A percentile compares a stretch with the other conserved stretches of the same genome.
Conservation (phyloP, 495 filamentous ascomycete species). For the Podospora sp. region DNA sequence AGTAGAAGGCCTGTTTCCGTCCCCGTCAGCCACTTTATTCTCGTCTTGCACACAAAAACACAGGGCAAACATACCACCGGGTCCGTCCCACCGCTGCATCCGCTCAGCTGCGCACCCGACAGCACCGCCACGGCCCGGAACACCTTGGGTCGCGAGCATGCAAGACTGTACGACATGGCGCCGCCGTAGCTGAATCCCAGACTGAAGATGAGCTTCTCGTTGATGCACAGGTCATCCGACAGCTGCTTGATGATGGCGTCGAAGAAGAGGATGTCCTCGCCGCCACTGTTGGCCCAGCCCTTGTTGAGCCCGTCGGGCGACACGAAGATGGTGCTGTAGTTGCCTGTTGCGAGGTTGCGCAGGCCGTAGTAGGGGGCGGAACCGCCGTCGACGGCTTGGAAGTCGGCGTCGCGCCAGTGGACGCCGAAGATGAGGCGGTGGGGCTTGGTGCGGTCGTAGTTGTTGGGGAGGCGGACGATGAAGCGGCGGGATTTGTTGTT, state of each 20-base stretch:
- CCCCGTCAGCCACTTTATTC: background rate
- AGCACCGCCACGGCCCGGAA: constrained; percentile 46
- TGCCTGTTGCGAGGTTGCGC: constrained; percentile 31
- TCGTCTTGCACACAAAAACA: background rate
- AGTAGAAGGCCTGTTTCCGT: constrained; percentile 13
- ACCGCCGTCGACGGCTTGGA: constrained; percentile 37
- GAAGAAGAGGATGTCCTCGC: constrained; percentile 49
- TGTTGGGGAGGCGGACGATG: constrained; percentile 40
- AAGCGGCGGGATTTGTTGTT: constrained; percentile 35
- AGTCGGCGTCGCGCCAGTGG: constrained; percentile 42
- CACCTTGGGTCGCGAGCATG: constrained; percentile 44
- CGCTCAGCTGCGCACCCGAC: constrained; percentile 33
- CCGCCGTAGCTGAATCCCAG: constrained; percentile 54
- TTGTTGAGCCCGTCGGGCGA: constrained; percentile 48
- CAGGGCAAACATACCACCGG: constrained; percentile 34
- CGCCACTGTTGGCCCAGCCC: constrained; percentile 49
- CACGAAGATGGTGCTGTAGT: constrained; percentile 47
- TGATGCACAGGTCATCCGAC: constrained; percentile 47
- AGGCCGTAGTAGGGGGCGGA: constrained; percentile 48
- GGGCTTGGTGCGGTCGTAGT: constrained; percentile 44
- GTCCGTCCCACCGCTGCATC: constrained; percentile 40
- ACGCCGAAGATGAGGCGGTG: constrained; percentile 46
- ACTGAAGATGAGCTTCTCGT: constrained; percentile 46
- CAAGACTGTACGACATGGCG: constrained; percentile 50
- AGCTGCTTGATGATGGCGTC: constrained; percentile 40